phyloP scores from a whole-genome alignment of 192 early-diverging fungal genomes.

The Dimargaris verticillata region DNA sequence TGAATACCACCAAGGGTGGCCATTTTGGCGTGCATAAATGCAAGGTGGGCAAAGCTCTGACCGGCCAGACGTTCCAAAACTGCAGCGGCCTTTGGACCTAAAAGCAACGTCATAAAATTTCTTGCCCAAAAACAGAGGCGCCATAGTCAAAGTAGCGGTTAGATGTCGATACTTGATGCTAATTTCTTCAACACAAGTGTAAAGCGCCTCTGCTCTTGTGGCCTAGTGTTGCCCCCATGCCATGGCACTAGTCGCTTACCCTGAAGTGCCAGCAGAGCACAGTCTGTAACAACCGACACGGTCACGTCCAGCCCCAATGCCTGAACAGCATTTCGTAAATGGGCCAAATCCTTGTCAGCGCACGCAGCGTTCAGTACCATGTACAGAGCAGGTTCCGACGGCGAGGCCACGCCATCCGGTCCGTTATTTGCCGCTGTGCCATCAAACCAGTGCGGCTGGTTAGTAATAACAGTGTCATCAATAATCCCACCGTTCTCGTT shows the following conservation, averaged over 20 bases:
- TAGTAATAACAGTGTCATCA: constrained; percentile 93
- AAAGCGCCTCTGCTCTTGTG: no score
- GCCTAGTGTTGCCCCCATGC: constrained; percentile 32
- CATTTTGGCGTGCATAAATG: constrained; percentile 72
- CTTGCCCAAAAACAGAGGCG: no score
- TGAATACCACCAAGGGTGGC: constrained; percentile 59
- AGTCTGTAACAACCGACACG: constrained; percentile 69
- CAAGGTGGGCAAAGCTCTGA: constrained; percentile 54
- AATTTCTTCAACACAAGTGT: no score
- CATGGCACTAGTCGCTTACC: constrained; percentile 60
- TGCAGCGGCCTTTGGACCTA: no score
- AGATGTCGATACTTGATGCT: no score
- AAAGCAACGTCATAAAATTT: no score
- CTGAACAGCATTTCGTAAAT: constrained; percentile 69
- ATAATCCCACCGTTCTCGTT: constrained; percentile 95
- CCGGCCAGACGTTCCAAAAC: no score
- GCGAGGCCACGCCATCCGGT: background rate
- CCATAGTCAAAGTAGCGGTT: no score
- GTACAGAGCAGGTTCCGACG: constrained; percentile 46
- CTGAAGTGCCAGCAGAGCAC: constrained; percentile 82
- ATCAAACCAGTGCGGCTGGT: constrained; percentile 25
- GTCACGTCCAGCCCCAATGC: constrained; percentile 81
- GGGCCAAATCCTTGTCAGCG: constrained; percentile 87
- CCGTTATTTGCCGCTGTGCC: background rate
- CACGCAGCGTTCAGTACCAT: constrained; percentile 94